Evolutionary conservation across 2,329 filamentous ascomycete genomes (phyloP).

Genomic region (Venturia asperata): DNA sequence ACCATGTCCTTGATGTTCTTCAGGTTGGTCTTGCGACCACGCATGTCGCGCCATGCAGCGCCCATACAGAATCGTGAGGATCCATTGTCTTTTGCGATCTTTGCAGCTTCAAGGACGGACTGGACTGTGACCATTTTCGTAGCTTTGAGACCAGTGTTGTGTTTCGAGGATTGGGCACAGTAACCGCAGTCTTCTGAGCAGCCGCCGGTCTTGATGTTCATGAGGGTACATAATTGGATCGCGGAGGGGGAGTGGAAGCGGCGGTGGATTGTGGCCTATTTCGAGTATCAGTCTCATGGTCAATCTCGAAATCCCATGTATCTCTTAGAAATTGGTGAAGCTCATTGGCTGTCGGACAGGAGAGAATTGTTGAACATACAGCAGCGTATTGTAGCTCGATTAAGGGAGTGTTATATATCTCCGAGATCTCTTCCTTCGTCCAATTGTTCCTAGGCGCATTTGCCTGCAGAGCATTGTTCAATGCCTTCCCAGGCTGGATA

Average conservation of each 20-base stretch:
- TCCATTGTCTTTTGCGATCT: conserved; percentile 71
- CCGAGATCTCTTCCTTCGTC: conserved; percentile 73
- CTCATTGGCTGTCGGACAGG: conserved; percentile 15
- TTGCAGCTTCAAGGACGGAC: conserved; percentile 70
- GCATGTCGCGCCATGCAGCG: conserved; percentile 90
- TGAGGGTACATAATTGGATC: conserved; percentile 87
- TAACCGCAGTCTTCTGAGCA: conserved; percentile 91
- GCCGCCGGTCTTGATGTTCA: conserved; percentile 94
- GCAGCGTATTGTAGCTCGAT: conserved; percentile 71
- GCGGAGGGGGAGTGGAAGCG: conserved; percentile 77
- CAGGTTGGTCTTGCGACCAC: conserved; percentile 74
- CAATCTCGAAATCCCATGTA: neutral
- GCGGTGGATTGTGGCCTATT: conserved; percentile 67
- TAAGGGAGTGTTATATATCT: conserved; percentile 74
- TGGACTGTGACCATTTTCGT: conserved; percentile 74
- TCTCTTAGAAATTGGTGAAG: neutral
- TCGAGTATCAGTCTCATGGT: conserved; percentile 4
- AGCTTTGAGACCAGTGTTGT: conserved; percentile 70
- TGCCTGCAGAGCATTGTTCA: conserved; percentile 51
- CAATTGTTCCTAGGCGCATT: conserved; percentile 61
- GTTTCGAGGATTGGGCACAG: conserved; percentile 80
- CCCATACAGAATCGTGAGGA: conserved; percentile 94
- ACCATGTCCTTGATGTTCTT: conserved; percentile 85
- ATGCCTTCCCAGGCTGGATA: conserved; percentile 19
- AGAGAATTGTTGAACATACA: conserved; percentile 41